phyloP scores from a whole-genome alignment of 345 rosid species.

The Pugionium cornutum region DNA sequence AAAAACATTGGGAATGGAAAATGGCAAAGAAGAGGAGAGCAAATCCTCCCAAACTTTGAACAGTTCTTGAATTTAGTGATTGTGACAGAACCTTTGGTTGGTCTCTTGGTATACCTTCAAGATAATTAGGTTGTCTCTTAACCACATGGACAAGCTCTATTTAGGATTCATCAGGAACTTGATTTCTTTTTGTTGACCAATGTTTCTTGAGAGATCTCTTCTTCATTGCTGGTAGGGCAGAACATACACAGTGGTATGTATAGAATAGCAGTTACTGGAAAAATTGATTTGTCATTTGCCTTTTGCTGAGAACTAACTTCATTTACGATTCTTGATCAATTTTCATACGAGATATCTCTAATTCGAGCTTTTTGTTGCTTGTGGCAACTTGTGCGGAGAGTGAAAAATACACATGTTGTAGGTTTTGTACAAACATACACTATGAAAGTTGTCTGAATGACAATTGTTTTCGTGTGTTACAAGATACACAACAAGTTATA shows the following conservation, averaged over 20 bases:
- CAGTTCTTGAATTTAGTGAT: conserved; percentile 26
- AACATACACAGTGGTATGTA: conserved; percentile 12
- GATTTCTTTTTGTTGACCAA: conserved; percentile 14
- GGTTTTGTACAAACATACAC: conserved; percentile 23
- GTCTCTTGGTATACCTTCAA: conserved; percentile 12
- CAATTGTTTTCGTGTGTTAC: neutral
- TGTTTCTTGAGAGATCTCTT: conserved; percentile 24
- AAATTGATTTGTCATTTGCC: neutral
- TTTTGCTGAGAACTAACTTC: conserved; percentile 10
- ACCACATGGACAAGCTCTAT: conserved; percentile 13
- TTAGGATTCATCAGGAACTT: conserved; percentile 29
- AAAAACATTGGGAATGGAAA: conserved; percentile 31
- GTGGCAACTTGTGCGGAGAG: neutral
- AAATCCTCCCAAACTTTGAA: conserved; percentile 24
- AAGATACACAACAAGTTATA: neutral
- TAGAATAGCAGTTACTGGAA: conserved; percentile 4
- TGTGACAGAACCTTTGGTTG: conserved; percentile 32
- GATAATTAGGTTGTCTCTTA: conserved; percentile 24
- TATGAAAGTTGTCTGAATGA: neutral
- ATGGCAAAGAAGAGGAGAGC: conserved; percentile 32
- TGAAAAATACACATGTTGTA: conserved; percentile 14
- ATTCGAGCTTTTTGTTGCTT: neutral
- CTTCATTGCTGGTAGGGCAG: conserved; percentile 12
- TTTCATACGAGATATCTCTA: neutral
- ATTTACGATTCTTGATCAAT: conserved; percentile 3